These are phyloP conservation scores for Trypanosoma boissoni DNA, from an alignment of 208 protist genomes.

Conservation along the genomic window DNA sequence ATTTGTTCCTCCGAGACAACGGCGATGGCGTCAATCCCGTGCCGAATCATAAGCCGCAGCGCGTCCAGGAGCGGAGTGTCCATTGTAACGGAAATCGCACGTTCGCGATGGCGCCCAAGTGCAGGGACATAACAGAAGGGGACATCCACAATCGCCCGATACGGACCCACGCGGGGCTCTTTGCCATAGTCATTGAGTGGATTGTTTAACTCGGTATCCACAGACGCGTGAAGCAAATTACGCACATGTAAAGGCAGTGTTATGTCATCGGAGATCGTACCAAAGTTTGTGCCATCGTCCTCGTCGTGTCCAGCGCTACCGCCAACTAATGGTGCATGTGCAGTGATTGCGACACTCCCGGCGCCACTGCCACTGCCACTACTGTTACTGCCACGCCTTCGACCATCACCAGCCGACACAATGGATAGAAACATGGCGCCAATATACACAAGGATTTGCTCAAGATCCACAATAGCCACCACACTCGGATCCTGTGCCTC, in stretches of 20 bases:
- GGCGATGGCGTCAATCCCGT: constrained; percentile 72
- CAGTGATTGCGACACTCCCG: neutral
- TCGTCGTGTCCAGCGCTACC: constrained; percentile 11
- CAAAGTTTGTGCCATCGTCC: constrained; percentile 16
- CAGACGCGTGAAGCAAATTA: constrained; percentile 43
- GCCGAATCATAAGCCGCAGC: constrained; percentile 60
- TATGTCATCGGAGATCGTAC: constrained; percentile 25
- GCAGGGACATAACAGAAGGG: constrained; percentile 47
- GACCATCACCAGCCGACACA: constrained; percentile 36
- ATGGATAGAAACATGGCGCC: constrained; percentile 78
- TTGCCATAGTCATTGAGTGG: constrained; percentile 31
- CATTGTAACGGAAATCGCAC: constrained; percentile 63
- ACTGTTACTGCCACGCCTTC: constrained; percentile 1
- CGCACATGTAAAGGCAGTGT: constrained; percentile 53
- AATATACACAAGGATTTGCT: constrained; percentile 83
- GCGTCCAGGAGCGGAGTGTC: constrained; percentile 66
- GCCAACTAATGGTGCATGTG: neutral
- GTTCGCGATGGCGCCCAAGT: constrained; percentile 50
- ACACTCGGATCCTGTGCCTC: constrained; percentile 56
- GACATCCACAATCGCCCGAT: constrained; percentile 71
- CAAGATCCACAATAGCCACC: constrained; percentile 73
- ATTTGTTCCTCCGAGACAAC: constrained; percentile 50
- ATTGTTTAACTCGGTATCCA: constrained; percentile 9
- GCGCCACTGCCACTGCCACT: constrained; percentile 11
- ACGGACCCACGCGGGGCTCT: constrained; percentile 54